Evolutionary conservation across 495 filamentous ascomycete species (phyloP).

Genomic region (Trichoderma erinaceum): DNA sequence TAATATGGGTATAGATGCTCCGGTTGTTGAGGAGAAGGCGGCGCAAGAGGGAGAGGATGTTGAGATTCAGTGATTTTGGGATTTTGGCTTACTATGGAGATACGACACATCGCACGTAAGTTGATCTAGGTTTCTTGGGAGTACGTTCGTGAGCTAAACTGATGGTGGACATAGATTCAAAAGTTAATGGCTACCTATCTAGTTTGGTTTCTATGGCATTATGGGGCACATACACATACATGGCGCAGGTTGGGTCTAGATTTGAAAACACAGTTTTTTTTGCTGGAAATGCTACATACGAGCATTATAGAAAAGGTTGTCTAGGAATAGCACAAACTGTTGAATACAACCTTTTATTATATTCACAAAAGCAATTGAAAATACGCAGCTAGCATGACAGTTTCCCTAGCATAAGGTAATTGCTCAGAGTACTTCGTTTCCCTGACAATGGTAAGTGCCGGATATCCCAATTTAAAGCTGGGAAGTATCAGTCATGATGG

Average conservation of each 20-base stretch:
- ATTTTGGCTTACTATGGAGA: background rate
- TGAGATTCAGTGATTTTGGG: slow-evolving; percentile 8
- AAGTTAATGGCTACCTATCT: background rate
- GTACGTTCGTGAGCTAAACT: no score
- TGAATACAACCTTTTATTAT: background rate
- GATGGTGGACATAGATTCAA: background rate
- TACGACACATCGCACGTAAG: background rate
- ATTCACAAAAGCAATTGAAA: background rate
- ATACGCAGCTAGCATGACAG: no score
- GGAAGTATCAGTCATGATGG: no score
- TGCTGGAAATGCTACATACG: background rate
- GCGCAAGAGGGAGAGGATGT: background rate
- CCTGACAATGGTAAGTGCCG: no score
- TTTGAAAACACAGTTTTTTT: background rate
- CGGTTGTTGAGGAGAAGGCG: background rate
- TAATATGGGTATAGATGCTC: slow-evolving; percentile 12
- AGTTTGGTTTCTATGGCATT: slow-evolving; percentile 6
- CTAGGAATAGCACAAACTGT: background rate
- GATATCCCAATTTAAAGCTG: no score
- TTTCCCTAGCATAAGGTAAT: no score
- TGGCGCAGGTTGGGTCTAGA: background rate
- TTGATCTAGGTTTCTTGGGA: background rate
- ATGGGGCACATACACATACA: slow-evolving; percentile 3
- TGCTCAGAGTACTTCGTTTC: no score
- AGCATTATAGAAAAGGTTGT: background rate